A percentile compares a stretch with the other conserved stretches of the same genome.
phyloP scores from a whole-genome alignment of 2,329 filamentous ascomycete genomes.

The Colletotrichum theobromicola region DNA sequence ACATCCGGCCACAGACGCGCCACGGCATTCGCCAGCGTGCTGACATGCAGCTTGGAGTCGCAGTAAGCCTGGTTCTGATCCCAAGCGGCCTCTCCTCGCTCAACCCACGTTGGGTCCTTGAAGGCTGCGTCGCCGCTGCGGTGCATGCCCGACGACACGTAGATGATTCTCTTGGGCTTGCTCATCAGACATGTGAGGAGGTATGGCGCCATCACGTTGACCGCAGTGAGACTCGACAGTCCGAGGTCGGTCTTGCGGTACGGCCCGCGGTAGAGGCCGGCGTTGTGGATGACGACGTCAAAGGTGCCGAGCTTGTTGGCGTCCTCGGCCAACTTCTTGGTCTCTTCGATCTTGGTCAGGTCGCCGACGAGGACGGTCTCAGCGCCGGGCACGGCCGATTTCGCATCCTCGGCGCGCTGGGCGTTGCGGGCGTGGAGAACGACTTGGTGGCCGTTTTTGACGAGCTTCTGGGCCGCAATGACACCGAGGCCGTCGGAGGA shows the following conservation, averaged over 20 bases:
- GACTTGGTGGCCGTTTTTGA: constrained; percentile 57
- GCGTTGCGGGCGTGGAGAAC: constrained; percentile 61
- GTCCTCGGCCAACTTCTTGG: constrained; percentile 54
- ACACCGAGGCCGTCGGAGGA: constrained; percentile 62
- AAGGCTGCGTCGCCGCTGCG: constrained; percentile 47
- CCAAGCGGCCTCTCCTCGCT: constrained; percentile 39
- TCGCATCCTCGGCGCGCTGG: constrained; percentile 56
- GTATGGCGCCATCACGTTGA: constrained; percentile 64
- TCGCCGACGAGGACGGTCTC: constrained; percentile 58
- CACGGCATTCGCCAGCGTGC: constrained; percentile 61
- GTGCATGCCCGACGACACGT: constrained; percentile 57
- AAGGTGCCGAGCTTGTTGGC: constrained; percentile 55
- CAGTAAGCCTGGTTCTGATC: constrained; percentile 44
- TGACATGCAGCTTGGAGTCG: constrained; percentile 61
- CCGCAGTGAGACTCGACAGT: constrained; percentile 54
- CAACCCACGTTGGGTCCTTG: constrained; percentile 36
- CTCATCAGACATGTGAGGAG: constrained; percentile 56
- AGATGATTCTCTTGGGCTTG: constrained; percentile 53
- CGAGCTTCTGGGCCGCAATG: constrained; percentile 53
- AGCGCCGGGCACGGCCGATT: constrained; percentile 51
- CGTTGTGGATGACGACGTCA: constrained; percentile 64
- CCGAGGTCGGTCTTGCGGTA: constrained; percentile 33
- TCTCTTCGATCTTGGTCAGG: constrained; percentile 54
- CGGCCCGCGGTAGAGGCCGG: constrained; percentile 50
- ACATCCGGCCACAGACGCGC: constrained; percentile 47